Evolutionary conservation across 257 asterid species (phyloP), one percentile per base, ranked within the genome.

Genomic region (Capsicum pubescens): DNA sequence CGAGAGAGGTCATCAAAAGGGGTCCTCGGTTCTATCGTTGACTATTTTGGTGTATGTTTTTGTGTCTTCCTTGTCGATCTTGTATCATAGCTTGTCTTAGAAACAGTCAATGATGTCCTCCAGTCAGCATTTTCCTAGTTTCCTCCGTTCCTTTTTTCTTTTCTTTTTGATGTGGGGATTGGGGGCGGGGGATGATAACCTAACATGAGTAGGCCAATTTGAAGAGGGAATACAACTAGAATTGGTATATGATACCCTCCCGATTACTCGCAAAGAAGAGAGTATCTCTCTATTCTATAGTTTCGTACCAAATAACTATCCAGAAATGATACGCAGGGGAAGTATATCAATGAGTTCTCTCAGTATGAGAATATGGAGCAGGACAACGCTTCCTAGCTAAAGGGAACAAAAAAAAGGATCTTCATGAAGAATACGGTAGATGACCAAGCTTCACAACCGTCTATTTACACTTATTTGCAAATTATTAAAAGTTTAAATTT

Each of bases 61-160:
- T n/a, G n/a, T n/a, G n/a, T n/a, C n/a, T n/a, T n/a, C n/a, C n/a
- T n/a, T n/a, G n/a, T n/a, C n/a, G n/a, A n/a, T n/a, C n/a, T n/a
- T n/a, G n/a, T n/a, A n/a, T n/a, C n/a, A n/a, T 48, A 74, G 80
- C 13, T 74, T 74, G 80, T 74, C 60, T 46, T 21, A 74, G 44
- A 50, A 74, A 19, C 44, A 50, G 19, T 1, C 60, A 21, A 74
- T 48, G 60, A 48, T 48, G 60, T 74, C 80, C 58, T 46, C 39
- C 60, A 48, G 1, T 19, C n/a, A 48, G 80, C 36, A 72, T 7
- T 48, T 26, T 39, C 80, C 2, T 44, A n/a, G 35, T n/a, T 71
- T 9, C 74, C 48, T 17, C 15, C 19, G 19, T 72, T n/a, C 36
- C n/a, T 3, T 48, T 19, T 46, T 48, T 48, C 8, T 69, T 36